Conservation (phyloP, 2,329 filamentous ascomycete genomes). For the Penicillium expansum region DNA sequence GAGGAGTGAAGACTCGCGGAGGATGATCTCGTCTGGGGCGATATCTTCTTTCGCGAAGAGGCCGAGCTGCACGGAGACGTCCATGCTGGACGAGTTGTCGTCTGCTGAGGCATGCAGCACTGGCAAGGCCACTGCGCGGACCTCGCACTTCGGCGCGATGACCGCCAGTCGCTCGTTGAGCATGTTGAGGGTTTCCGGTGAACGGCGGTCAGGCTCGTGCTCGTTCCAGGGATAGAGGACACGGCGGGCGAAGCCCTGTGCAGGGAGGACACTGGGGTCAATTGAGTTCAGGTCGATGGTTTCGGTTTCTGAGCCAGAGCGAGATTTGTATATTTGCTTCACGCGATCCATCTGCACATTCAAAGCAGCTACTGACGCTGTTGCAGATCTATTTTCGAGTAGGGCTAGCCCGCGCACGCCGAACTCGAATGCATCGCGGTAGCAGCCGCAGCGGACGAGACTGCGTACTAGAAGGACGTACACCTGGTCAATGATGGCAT, state of each 20-base stretch:
- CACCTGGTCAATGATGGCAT: slow-evolving; percentile 36
- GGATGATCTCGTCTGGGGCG: slow-evolving; percentile 68
- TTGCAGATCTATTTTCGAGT: slow-evolving; percentile 12
- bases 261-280: slow-evolving; percentile 32
- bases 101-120: slow-evolving; percentile 53
- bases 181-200: slow-evolving; percentile 56
- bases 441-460: slow-evolving; percentile 40
- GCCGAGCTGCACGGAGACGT: slow-evolving; percentile 70
- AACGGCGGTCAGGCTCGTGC: slow-evolving; percentile 58
- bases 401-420: slow-evolving; percentile 33
- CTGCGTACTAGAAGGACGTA: slow-evolving; percentile 39
- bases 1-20: slow-evolving; percentile 79
- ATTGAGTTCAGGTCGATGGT: slow-evolving; percentile 20
- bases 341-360: slow-evolving; percentile 30
- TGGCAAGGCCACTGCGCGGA: slow-evolving; percentile 72
- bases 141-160: slow-evolving; percentile 78
- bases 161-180: slow-evolving; percentile 68
- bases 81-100: slow-evolving; percentile 8
- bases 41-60: slow-evolving; percentile 86
- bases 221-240: slow-evolving; percentile 64
- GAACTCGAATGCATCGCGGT: slow-evolving; percentile 43
- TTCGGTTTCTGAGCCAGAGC: slow-evolving; percentile 5
- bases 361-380: slow-evolving; percentile 15
- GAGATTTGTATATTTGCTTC: slow-evolving; percentile 24
- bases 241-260: slow-evolving; percentile 45